phyloP scores from a whole-genome alignment of 2,329 filamentous ascomycete genomes.

The Trichoderma sp. region DNA sequence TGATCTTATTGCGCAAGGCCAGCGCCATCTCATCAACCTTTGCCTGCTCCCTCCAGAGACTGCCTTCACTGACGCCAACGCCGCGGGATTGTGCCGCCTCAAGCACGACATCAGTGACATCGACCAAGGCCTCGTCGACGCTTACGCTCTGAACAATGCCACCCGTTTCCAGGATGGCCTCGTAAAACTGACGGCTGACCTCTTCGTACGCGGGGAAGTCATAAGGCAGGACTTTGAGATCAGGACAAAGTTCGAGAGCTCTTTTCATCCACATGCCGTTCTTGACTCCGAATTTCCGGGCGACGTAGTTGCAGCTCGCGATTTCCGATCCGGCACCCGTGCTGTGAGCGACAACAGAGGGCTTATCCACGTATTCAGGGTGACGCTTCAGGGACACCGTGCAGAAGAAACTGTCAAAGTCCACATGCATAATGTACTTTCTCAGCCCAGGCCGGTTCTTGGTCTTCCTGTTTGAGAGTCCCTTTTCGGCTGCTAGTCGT shows the following conservation, averaged over 20 bases:
- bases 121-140: conserved; percentile 90
- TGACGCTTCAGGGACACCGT: conserved; percentile 80
- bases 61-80: conserved; percentile 63
- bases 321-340: conserved; percentile 87
- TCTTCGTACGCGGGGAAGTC: conserved; percentile 95
- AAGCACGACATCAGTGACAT: conserved; percentile 73
- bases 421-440: conserved; percentile 89
- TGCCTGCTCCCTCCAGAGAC: conserved; percentile 75
- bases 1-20: conserved; percentile 68
- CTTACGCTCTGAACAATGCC: conserved; percentile 94
- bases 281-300: conserved; percentile 81
- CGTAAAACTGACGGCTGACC: conserved; percentile 85
- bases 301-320: conserved; percentile 94
- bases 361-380: conserved; percentile 75
- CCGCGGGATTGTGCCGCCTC: conserved; percentile 68
- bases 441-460: conserved; percentile 64
- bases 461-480: conserved; percentile 46
- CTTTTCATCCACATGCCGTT: conserved; percentile 99
- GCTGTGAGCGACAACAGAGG: conserved; percentile 86
- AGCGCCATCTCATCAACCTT: conserved; percentile 71
- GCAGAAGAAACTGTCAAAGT: conserved; percentile 98
- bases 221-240: conserved; percentile 88
- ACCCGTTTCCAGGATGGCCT: conserved; percentile 75
- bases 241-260: conserved; percentile 79
- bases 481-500: conserved; percentile 72